Base-by-base conservation (phyloP, 1,284 basidiomycete species). In the Cutaneotrichosporon sp. region DNA sequence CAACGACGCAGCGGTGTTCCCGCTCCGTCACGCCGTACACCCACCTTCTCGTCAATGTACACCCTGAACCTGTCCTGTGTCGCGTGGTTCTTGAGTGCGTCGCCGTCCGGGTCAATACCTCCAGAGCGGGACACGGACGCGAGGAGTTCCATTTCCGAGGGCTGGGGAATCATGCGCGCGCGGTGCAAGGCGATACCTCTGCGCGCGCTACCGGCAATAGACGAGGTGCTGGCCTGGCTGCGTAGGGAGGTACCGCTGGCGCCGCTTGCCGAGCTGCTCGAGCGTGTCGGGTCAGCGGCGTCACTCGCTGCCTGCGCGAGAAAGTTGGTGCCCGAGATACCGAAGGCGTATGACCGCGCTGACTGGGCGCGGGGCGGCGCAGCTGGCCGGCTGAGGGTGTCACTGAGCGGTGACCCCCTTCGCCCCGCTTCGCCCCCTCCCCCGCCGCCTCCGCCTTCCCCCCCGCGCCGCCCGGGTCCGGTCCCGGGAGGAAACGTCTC, bases 41-140 rank as follows among this genome's bases (percentile, higher is more conserved):
- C 30, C 35, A 73, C 69, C 58, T 66, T 60, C 23, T 67, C 62
- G 20, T 72, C 67, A 39, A 76, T 74, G 48, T 71, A 76, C 18
- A 23, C 33, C 37, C 71, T 55, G 52, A 69, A 73, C 26, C 58
- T 55, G 41, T 68, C 64, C 49, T 76, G 74, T 9, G 60, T 63
- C 0, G 8, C 45, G 51, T 56, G 65, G 49, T 71, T 62, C 54
- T 74, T 75, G 55, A 76, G 59, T 64, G 68, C 67, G 64, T 75
- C 73, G 42, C 72, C 72, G 44, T 69, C 67, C 1, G 61, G 66
- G 1, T 68, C 73, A 42, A 68, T 64, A 0, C 73, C 73, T 13
- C 73, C 73, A 23, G 62, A 65, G 14, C 72, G 51, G 9, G 64
- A 64, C 2, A 74, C 69, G 41, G 57, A 61, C 30, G 69, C 69